These are phyloP conservation scores for Auricularia cornea DNA, from an alignment of 768 basidiomycete genomes.

Conservation along the genomic window DNA sequence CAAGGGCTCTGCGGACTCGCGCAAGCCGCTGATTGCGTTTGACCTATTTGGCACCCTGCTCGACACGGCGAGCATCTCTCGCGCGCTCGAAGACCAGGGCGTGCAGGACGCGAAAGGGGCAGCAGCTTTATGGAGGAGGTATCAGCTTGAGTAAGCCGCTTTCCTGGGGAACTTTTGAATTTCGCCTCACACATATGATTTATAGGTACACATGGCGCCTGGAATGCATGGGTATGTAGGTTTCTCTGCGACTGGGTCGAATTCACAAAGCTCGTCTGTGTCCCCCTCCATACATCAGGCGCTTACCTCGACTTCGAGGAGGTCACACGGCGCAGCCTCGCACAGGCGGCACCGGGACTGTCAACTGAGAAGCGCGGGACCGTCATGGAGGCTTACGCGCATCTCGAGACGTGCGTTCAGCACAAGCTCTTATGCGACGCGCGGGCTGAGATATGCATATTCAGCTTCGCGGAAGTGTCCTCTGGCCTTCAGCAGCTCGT, in stretches of 20 bases:
- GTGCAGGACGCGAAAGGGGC: slow-evolving; percentile 8
- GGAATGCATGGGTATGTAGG: slow-evolving; percentile 15
- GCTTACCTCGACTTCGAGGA: slow-evolving; percentile 20
- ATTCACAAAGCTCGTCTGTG: slow-evolving; percentile 3
- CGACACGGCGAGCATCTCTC: slow-evolving; percentile 16
- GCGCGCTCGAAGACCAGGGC: slow-evolving; percentile 4
- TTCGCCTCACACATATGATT: not conserved
- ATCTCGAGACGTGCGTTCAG: slow-evolving; percentile 13
- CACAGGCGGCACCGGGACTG: slow-evolving; percentile 14
- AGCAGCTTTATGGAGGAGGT: slow-evolving; percentile 15
- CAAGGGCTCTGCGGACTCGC: not conserved
- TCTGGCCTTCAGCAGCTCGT: not conserved
- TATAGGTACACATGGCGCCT: slow-evolving; percentile 24
- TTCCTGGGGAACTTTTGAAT: not conserved
- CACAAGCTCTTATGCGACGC: too few relatives aligned
- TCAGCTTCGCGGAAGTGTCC: not conserved
- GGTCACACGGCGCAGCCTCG: slow-evolving; percentile 17
- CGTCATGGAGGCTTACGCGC: slow-evolving; percentile 17
- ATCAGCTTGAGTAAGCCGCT: slow-evolving; percentile 26
- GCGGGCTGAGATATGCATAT: too few relatives aligned
- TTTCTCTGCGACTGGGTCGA: not conserved
- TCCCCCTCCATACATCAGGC: slow-evolving; percentile 6
- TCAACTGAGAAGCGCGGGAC: slow-evolving; percentile 3
- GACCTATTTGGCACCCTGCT: slow-evolving; percentile 26
- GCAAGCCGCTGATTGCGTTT: slow-evolving; percentile 18